These are phyloP conservation scores for Dactylellina haptotyla DNA, from an alignment of 2,329 filamentous ascomycete species.

Conservation along the genomic window DNA sequence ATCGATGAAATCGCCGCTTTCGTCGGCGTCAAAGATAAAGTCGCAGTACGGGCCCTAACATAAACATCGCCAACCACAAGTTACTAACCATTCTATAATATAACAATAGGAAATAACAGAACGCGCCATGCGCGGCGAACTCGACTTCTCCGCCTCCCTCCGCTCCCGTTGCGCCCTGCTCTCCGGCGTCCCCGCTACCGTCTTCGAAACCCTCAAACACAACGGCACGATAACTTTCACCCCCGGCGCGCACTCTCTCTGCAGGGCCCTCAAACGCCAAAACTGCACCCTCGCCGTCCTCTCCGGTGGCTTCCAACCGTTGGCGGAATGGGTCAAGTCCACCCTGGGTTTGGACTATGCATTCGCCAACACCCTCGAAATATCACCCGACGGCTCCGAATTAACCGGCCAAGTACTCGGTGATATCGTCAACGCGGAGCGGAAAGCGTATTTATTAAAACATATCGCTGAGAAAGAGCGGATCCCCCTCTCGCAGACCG, in stretches of 20 bases:
- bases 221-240: conserved; percentile 76
- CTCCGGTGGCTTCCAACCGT: conserved; percentile 88
- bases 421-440: conserved; percentile 78
- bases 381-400: conserved; percentile 67
- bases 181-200: conserved; percentile 78
- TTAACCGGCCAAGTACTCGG: conserved; percentile 79
- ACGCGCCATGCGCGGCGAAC: conserved; percentile 93
- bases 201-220: conserved; percentile 80
- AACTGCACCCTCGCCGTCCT: conserved; percentile 90
- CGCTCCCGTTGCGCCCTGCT: conserved; percentile 82
- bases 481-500: conserved; percentile 72
- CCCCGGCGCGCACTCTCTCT: conserved; percentile 78
- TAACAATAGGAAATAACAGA: conserved; percentile 77
- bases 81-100: background rate
- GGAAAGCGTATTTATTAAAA: conserved; percentile 76
- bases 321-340: conserved; percentile 85
- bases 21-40: conserved; percentile 81
- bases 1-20: conserved; percentile 93
- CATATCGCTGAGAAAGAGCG: conserved; percentile 76
- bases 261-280: conserved; percentile 77
- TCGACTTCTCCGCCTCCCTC: conserved; percentile 88
- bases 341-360: conserved; percentile 87
- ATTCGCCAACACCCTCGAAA: conserved; percentile 81
- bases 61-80: background rate
- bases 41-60: conserved; percentile 68